Percentiles rank a stretch among this genome's conserved stretches.
These are phyloP conservation scores for Friedmanniomyces endolithicus DNA, from an alignment of 495 filamentous ascomycete species.

Conservation along the genomic window DNA sequence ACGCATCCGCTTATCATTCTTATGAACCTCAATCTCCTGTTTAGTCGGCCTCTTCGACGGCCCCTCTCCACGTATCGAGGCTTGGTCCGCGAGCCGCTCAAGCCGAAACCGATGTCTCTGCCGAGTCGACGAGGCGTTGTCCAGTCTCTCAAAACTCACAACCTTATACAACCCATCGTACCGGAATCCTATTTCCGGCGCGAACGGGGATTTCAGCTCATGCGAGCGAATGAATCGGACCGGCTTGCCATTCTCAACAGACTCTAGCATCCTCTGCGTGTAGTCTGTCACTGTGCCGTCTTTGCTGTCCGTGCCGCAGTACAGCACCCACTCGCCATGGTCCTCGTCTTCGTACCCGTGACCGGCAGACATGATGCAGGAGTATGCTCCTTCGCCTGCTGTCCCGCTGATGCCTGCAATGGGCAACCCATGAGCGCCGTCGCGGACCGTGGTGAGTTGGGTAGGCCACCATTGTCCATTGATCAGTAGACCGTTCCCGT, in stretches of 20 bases:
- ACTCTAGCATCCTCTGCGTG: conserved; percentile 33
- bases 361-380: conserved; percentile 33
- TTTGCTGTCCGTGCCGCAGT: conserved; percentile 39
- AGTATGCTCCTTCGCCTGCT: conserved; percentile 29
- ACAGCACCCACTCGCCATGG: conserved; percentile 38
- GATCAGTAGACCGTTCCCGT: conserved; percentile 37
- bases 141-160: conserved; percentile 24
- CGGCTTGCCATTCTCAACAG: conserved; percentile 20
- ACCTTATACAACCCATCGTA: conserved; percentile 49
- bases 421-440: conserved; percentile 43
- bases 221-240: conserved; percentile 39
- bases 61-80: conserved; percentile 31
- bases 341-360: conserved; percentile 33
- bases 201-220: conserved; percentile 29
- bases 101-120: conserved; percentile 33
- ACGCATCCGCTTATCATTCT: conserved; percentile 15
- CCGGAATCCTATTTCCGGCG: conserved; percentile 38
- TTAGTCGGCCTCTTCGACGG: conserved; percentile 24
- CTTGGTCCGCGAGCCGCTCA: conserved; percentile 29
- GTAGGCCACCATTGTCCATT: conserved; percentile 48
- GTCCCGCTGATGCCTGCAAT: conserved; percentile 41
- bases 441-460: conserved; percentile 39
- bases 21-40: conserved; percentile 23
- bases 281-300: conserved; percentile 24
- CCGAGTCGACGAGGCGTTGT: conserved; percentile 25